Conservation (phyloP, 257 asterid genomes). For the Eustoma russellianum region DNA sequence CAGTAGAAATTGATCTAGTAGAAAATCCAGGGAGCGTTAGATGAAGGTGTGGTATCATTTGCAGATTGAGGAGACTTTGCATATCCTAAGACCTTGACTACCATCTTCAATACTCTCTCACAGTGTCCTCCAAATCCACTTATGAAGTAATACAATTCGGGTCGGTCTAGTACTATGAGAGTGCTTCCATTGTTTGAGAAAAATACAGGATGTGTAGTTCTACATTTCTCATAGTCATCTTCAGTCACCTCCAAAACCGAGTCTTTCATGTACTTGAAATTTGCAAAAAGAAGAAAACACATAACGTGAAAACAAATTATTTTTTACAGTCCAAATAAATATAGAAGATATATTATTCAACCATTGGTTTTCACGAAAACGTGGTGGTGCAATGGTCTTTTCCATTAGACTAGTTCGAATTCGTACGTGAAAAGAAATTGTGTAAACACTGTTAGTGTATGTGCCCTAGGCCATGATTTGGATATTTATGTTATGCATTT, state of each 20-base stretch:
- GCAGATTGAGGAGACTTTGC: constrained; percentile 24
- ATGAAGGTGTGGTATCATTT: constrained; percentile 13
- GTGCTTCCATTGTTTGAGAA: constrained; percentile 59
- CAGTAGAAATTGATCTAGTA: constrained; percentile 1
- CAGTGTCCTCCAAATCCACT: constrained; percentile 79
- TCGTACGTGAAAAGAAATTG: no score
- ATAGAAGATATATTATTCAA: no score
- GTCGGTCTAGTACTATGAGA: constrained; percentile 23
- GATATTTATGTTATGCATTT: no score
- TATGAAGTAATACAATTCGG: constrained; percentile 60
- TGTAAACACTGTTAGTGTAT: no score
- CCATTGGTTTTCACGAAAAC: no score
- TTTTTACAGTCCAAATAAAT: no score
- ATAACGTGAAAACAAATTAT: no score
- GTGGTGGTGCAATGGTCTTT: no score
- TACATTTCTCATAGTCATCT: constrained; percentile 60
- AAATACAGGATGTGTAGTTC: constrained; percentile 43
- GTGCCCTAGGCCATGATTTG: no score
- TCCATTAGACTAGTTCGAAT: no score
- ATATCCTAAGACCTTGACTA: constrained; percentile 52
- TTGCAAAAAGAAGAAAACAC: constrained; percentile 12
- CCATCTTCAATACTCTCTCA: constrained; percentile 57
- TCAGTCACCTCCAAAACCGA: constrained; percentile 55
- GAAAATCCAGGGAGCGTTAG: neutral
- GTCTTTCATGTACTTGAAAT: constrained; percentile 46